Conservation (phyloP, 139 green algal genomes). For the Chlorella vulgaris region DNA sequence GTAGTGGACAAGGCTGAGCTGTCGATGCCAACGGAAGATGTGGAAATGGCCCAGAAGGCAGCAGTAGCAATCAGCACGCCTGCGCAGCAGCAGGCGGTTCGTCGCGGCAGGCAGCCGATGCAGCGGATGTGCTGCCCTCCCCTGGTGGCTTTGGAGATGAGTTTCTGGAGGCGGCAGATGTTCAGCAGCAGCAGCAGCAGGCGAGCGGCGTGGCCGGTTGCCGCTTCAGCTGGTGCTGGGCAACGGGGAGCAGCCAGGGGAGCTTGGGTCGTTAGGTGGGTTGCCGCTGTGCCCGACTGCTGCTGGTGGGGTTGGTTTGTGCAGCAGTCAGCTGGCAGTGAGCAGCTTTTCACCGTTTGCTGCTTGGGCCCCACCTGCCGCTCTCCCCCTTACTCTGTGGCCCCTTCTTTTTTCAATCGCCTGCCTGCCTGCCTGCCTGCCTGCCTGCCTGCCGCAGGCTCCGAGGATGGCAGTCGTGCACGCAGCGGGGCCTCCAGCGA, state of each 20-base stretch:
- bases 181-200: slow-evolving; percentile 25
- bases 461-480: not conserved
- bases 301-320: not conserved
- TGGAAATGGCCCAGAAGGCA: no score
- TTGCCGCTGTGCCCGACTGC: no score
- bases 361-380: not conserved
- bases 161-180: slow-evolving; percentile 13
- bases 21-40: no score
- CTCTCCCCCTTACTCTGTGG: no score
- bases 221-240: not conserved
- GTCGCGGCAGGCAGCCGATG: no score
- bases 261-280: slow-evolving; percentile 16
- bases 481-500: not conserved
- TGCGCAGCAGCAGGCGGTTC: no score
- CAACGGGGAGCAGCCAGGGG: not conserved
- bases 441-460: not conserved
- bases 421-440: no score
- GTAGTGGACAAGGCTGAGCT: no score
- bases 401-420: no score
- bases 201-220: not conserved
- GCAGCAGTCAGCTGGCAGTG: not conserved
- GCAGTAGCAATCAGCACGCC: no score
- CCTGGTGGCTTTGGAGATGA: not conserved
- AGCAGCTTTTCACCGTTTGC: no score
- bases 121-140: no score